A percentile compares a stretch with the other conserved stretches of the same genome.
phyloP scores from a whole-genome alignment of 1,284 basidiomycete species.

The Butyriboletus appendiculatus region DNA sequence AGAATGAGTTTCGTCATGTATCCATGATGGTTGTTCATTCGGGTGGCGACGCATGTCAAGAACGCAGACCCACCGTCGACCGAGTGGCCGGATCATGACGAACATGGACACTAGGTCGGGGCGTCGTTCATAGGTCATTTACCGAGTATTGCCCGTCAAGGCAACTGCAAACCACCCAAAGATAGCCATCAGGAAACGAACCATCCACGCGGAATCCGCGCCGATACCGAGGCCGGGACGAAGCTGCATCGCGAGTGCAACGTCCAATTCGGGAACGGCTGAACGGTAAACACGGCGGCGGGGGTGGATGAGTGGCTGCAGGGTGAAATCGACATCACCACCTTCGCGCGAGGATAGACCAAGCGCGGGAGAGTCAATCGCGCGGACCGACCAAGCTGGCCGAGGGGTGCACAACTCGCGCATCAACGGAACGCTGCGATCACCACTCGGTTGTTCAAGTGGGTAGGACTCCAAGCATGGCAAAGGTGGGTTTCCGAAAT shows the following conservation, averaged over 20 bases:
- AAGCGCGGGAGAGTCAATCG: conserved; percentile 34
- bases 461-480: conserved; percentile 1
- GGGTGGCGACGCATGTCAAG: neutral
- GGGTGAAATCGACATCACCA: neutral
- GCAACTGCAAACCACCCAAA: conserved; percentile 72
- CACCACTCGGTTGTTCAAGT: conserved; percentile 5
- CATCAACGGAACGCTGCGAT: conserved; percentile 32
- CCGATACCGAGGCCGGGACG: conserved; percentile 64
- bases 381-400: conserved; percentile 45
- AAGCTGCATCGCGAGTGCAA: conserved; percentile 75
- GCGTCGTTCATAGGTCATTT: conserved; percentile 4
- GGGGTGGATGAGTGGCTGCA: conserved; percentile 19
- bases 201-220: conserved; percentile 76
- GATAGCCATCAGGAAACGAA: conserved; percentile 73
- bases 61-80: neutral
- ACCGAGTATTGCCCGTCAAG: conserved; percentile 26
- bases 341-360: conserved; percentile 18
- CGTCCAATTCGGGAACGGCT: conserved; percentile 53
- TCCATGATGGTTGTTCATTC: conserved; percentile 12
- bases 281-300: conserved; percentile 37
- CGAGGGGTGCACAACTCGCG: conserved; percentile 33
- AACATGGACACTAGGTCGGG: too few species aligned
- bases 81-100: too few species aligned
- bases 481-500: conserved; percentile 14
- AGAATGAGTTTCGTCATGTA: conserved; percentile 1